Conservation (phyloP, 2,329 filamentous ascomycete species). For the Dichotomopilus funicola region DNA sequence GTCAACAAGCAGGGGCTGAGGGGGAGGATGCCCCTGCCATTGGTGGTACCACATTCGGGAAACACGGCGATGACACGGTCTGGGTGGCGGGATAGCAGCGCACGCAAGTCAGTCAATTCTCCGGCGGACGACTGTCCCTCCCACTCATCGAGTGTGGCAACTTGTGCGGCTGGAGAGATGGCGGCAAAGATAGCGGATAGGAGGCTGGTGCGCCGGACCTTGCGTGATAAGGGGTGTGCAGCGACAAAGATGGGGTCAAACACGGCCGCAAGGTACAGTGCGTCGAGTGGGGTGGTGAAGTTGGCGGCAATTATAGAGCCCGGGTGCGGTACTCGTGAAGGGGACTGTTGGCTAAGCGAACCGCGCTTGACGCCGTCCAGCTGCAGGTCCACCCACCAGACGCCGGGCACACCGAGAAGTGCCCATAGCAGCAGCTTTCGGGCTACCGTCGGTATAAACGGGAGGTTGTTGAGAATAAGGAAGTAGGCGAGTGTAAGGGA, state of each 20-base stretch:
- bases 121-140: background rate
- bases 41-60: slow-evolving; percentile 90
- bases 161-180: slow-evolving; percentile 51
- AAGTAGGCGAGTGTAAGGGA: slow-evolving; percentile 66
- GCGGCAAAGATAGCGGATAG: slow-evolving; percentile 68
- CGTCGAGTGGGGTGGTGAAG: slow-evolving; percentile 88
- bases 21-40: slow-evolving; percentile 82
- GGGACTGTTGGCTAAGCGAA: slow-evolving; percentile 68
- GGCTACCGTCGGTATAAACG: slow-evolving; percentile 46
- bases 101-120: slow-evolving; percentile 52
- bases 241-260: slow-evolving; percentile 94
- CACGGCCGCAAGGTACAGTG: slow-evolving; percentile 87
- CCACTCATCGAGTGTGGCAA: slow-evolving; percentile 37
- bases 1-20: slow-evolving; percentile 71
- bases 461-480: slow-evolving; percentile 73
- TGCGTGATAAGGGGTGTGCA: slow-evolving; percentile 67
- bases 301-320: slow-evolving; percentile 82
- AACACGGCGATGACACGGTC: slow-evolving; percentile 77
- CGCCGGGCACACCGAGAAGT: slow-evolving; percentile 78
- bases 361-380: slow-evolving; percentile 94
- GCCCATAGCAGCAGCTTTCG: slow-evolving; percentile 86
- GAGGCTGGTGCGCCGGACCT: slow-evolving; percentile 71
- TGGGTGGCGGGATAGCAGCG: slow-evolving; percentile 62
- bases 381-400: slow-evolving; percentile 99
- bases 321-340: slow-evolving; percentile 67